These are phyloP conservation scores for Skeletonema tropicum DNA, from an alignment of 108 stramenopile genomes.

Conservation along the genomic window DNA sequence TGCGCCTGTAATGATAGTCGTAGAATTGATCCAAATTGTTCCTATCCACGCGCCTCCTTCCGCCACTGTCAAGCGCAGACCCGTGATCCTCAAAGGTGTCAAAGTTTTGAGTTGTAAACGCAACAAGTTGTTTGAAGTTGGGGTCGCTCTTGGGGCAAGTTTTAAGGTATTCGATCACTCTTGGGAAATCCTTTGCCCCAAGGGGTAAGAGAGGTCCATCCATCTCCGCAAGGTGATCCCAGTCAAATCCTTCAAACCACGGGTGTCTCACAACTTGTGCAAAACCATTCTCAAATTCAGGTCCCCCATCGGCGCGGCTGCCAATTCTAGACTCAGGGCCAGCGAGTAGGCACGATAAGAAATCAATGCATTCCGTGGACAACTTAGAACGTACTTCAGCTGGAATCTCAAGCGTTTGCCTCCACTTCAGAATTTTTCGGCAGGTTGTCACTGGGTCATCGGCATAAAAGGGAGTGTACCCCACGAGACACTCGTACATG, in stretches of 20 bases:
- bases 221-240: conserved; percentile 70
- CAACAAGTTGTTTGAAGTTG: conserved; percentile 81
- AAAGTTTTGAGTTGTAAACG: conserved; percentile 88
- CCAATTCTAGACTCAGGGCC: conserved; percentile 89
- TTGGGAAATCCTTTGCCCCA: conserved; percentile 80
- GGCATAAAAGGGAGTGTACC: conserved; percentile 99
- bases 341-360: conserved; percentile 86
- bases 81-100: conserved; percentile 93
- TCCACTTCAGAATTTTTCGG: conserved; percentile 94
- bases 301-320: conserved; percentile 66
- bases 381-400: conserved; percentile 78
- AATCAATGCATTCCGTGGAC: conserved; percentile 87
- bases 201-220: conserved; percentile 86
- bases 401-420: conserved; percentile 88
- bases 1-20: conserved; percentile 86
- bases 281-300: conserved; percentile 88
- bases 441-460: conserved; percentile 98
- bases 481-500: conserved; percentile 99
- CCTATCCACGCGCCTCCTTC: conserved; percentile 55
- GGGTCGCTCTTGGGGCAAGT: conserved; percentile 86
- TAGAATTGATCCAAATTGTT: conserved; percentile 86
- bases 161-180: conserved; percentile 85
- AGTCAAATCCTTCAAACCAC: conserved; percentile 90
- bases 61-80: conserved; percentile 64
- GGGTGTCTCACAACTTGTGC: conserved; percentile 87